These are phyloP conservation scores for Ascomycota sp. DNA, from an alignment of 2,329 filamentous ascomycete genomes.

Conservation along the genomic window DNA sequence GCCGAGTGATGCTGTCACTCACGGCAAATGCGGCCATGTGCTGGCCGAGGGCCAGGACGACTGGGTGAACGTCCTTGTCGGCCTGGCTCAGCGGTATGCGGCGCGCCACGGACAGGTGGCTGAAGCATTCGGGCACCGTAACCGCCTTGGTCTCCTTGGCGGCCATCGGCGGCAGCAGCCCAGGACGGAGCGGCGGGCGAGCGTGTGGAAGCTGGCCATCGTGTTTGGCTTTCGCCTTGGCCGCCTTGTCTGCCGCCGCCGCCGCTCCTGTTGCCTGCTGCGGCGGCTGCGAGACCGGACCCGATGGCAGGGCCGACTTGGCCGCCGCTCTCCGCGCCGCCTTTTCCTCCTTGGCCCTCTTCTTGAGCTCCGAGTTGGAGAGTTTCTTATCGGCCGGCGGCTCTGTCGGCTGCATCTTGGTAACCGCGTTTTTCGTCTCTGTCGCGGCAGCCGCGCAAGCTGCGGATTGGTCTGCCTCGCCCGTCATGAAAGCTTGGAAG, in stretches of 20 bases:
- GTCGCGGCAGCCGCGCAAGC: constrained; percentile 8
- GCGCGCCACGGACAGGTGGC: constrained; percentile 55
- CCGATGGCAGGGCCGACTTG: constrained; percentile 31
- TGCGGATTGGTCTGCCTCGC: constrained; percentile 10
- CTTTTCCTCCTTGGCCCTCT: constrained; percentile 79
- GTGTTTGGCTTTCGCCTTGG: constrained; percentile 25
- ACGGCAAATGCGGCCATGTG: constrained; percentile 80
- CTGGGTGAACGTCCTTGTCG: constrained; percentile 67
- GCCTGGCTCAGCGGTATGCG: constrained; percentile 33
- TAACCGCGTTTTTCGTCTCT: constrained; percentile 9
- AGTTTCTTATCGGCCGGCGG: constrained; percentile 31
- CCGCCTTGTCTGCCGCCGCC: constrained; percentile 21
- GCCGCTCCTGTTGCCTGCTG: constrained; percentile 15
- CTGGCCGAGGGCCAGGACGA: constrained; percentile 66
- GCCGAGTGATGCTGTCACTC: constrained; percentile 71
- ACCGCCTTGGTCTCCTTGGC: constrained; percentile 31
- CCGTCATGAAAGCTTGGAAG: constrained; percentile 8
- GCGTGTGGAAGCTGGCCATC: constrained; percentile 16
- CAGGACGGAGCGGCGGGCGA: constrained; percentile 14
- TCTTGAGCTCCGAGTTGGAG: constrained; percentile 66
- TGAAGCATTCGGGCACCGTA: constrained; percentile 52
- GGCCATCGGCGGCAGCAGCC: constrained; percentile 8
- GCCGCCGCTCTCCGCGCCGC: constrained; percentile 60
- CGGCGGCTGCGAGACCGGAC: constrained; percentile 16
- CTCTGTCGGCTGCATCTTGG: constrained; percentile 6